Conservation (phyloP, 768 basidiomycete species). For the Boletellus emodensis region DNA sequence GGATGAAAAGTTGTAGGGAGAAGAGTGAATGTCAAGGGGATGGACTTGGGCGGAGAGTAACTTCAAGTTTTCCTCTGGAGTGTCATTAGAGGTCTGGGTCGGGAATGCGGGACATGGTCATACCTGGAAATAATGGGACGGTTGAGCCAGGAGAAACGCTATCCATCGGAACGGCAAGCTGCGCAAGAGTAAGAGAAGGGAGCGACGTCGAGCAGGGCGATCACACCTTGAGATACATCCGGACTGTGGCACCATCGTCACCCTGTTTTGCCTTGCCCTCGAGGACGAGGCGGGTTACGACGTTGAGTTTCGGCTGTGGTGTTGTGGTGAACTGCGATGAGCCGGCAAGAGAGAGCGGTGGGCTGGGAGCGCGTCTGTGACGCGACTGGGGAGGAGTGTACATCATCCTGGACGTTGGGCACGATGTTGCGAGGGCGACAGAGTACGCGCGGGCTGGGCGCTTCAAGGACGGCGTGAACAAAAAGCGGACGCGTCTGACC, state of each 20-base stretch:
- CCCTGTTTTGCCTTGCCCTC: conserved; percentile 69
- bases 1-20: conserved; percentile 73
- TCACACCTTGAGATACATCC: conserved; percentile 73
- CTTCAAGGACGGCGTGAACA: conserved; percentile 9
- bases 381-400: conserved; percentile 23
- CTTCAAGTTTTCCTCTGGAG: conserved; percentile 74
- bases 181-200: conserved; percentile 1
- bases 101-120: conserved; percentile 7
- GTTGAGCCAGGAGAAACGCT: conserved; percentile 61
- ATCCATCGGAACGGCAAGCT: conserved; percentile 71
- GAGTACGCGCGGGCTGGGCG: background rate
- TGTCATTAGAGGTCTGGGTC: background rate
- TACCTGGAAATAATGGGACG: conserved; percentile 71
- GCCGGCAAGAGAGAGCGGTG: conserved; percentile 27
- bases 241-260: conserved; percentile 61
- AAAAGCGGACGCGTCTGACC: conserved; percentile 4
- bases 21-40: conserved; percentile 65
- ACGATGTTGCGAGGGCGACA: background rate
- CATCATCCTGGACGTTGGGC: conserved; percentile 4
- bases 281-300: conserved; percentile 70
- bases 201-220: background rate
- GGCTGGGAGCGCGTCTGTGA: conserved; percentile 29
- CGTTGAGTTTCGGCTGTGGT: conserved; percentile 50
- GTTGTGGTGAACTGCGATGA: conserved; percentile 46
- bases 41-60: conserved; percentile 71